These are phyloP conservation scores for Hymenoscyphus salicellus DNA, from an alignment of 2,329 filamentous ascomycete genomes.

Conservation along the genomic window DNA sequence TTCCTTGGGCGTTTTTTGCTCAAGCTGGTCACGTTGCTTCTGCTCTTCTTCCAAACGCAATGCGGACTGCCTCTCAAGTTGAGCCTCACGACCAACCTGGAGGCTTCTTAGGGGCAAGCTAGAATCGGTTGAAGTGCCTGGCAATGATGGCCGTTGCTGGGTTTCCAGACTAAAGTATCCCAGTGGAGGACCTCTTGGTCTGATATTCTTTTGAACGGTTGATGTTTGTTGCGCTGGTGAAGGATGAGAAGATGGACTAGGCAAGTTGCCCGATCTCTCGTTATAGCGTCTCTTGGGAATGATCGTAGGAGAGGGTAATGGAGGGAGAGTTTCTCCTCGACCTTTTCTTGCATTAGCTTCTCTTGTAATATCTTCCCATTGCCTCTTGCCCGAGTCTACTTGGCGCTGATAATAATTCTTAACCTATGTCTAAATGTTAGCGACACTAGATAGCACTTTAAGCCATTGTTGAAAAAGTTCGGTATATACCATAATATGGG, in stretches of 20 bases:
- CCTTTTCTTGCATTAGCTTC: constrained; percentile 57
- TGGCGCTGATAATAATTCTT: constrained; percentile 67
- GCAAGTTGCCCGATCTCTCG: constrained; percentile 38
- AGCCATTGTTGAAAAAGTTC: constrained; percentile 32
- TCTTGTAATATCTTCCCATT: constrained; percentile 58
- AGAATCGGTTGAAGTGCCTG: constrained; percentile 21
- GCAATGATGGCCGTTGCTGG: constrained; percentile 27
- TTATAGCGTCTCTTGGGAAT: constrained; percentile 52
- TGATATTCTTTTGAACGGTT: constrained; percentile 22
- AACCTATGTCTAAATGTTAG: constrained; percentile 48
- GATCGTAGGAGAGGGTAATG: constrained; percentile 56
- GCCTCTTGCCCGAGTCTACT: constrained; percentile 53
- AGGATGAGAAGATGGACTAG: constrained; percentile 15
- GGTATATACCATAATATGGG: constrained; percentile 72
- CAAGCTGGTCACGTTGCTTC: constrained; percentile 24
- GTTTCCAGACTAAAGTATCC: constrained; percentile 32
- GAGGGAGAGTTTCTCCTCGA: constrained; percentile 57
- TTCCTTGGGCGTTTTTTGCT: too few relatives aligned
- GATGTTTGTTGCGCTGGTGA: constrained; percentile 36
- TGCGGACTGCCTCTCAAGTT: constrained; percentile 31
- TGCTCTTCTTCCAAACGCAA: constrained; percentile 29
- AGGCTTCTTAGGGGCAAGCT: constrained; percentile 28
- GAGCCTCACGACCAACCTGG: constrained; percentile 32
- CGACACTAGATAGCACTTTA: constrained; percentile 29
- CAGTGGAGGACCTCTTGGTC: constrained; percentile 30